These are phyloP conservation scores for Modicella reniformis DNA, from an alignment of 371 early-diverging fungal species.

Conservation along the genomic window DNA sequence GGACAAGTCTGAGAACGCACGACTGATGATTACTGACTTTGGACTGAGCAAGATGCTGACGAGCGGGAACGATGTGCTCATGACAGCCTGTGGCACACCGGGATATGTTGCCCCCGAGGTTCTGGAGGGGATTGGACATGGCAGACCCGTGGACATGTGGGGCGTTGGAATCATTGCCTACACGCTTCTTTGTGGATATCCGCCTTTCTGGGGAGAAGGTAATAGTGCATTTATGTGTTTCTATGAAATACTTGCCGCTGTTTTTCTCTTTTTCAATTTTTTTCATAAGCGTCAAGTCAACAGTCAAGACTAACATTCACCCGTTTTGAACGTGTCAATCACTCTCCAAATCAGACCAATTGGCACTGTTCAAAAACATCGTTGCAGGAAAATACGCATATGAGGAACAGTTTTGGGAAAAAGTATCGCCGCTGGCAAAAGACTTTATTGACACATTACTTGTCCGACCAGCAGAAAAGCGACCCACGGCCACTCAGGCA, in stretches of 20 bases:
- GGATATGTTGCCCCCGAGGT: conserved; percentile 92
- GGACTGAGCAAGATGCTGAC: conserved; percentile 81
- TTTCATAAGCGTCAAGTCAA: background rate
- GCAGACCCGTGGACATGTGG: conserved; percentile 87
- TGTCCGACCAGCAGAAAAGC: conserved; percentile 69
- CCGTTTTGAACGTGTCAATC: background rate
- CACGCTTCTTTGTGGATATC: conserved; percentile 84
- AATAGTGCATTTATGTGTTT: background rate
- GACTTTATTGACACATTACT: conserved; percentile 79
- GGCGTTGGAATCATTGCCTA: conserved; percentile 88
- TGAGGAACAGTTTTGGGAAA: conserved; percentile 80
- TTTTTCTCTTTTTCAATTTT: background rate
- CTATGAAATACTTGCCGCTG: background rate
- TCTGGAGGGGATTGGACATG: conserved; percentile 73
- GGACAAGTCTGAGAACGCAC: conserved; percentile 60
- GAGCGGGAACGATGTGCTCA: conserved; percentile 68
- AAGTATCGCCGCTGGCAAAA: conserved; percentile 65
- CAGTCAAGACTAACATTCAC: background rate
- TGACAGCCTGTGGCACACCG: conserved; percentile 86
- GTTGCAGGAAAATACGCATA: conserved; percentile 72
- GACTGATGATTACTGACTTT: conserved; percentile 81
- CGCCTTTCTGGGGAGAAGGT: conserved; percentile 84
- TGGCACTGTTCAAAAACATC: conserved; percentile 65
- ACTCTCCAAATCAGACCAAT: conserved; percentile 56
- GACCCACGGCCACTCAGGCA: conserved; percentile 77